phyloP scores from a whole-genome alignment of 2,329 filamentous ascomycete species.

The Trichoderma endophyticum region DNA sequence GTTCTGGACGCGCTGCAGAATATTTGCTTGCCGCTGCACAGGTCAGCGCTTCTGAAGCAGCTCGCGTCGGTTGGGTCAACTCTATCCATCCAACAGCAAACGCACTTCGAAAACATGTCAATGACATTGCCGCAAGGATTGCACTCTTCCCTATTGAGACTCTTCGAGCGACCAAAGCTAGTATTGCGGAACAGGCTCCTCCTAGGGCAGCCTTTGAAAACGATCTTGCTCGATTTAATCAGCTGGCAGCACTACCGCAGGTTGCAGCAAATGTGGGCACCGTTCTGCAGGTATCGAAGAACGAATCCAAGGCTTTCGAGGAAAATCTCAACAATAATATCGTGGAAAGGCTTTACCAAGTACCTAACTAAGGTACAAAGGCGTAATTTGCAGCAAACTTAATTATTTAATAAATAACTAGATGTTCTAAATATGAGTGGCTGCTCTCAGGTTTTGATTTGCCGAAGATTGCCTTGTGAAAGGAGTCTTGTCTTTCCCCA shows the following conservation, averaged over 20 bases:
- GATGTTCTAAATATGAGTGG: no score
- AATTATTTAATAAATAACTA: no score
- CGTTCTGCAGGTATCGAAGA: background rate
- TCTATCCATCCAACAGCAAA: background rate
- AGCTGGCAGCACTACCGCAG: background rate
- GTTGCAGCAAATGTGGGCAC: background rate
- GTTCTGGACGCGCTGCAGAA: background rate
- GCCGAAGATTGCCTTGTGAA: no score
- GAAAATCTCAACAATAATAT: background rate
- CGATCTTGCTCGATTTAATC: background rate
- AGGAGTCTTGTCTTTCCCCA: no score
- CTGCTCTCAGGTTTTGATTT: no score
- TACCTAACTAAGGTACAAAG: background rate
- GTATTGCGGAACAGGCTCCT: background rate
- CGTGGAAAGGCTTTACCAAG: background rate
- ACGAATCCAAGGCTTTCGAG: background rate
- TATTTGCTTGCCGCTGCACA: background rate
- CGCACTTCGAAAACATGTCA: background rate
- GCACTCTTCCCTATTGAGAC: constrained; percentile 1
- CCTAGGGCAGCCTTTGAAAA: background rate
- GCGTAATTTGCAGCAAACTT: no score
- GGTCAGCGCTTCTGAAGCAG: background rate
- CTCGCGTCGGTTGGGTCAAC: background rate
- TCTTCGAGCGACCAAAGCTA: background rate
- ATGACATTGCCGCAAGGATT: background rate